phyloP scores from a whole-genome alignment of 345 rosid genomes.

The Rhizophora apiculata region DNA sequence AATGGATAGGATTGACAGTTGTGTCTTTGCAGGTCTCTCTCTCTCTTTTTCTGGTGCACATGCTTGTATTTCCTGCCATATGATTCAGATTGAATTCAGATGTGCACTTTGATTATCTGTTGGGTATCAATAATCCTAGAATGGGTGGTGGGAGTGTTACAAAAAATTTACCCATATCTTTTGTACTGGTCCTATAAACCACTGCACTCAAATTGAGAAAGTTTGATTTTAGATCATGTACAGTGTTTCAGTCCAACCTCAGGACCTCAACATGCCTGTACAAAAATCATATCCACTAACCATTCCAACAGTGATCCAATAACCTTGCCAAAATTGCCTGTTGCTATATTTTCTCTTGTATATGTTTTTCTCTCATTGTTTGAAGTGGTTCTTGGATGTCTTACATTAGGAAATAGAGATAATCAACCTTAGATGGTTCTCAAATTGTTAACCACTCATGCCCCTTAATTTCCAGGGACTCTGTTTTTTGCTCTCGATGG shows the following conservation, averaged over 20 bases:
- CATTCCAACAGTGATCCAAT: not conserved
- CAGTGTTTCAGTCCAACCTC: not conserved
- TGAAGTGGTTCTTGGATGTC: not conserved
- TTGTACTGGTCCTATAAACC: too few species aligned
- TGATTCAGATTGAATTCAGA: not conserved
- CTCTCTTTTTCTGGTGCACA: constrained; percentile 1
- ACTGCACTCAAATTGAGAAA: too few species aligned
- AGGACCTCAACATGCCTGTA: not conserved
- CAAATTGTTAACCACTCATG: constrained; percentile 10
- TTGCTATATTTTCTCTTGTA: too few species aligned
- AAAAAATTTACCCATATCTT: not conserved
- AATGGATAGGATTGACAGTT: constrained; percentile 77
- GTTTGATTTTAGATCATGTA: too few species aligned
- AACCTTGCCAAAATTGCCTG: not conserved
- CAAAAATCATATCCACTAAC: not conserved
- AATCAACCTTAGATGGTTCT: not conserved
- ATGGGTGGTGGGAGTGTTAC: not conserved
- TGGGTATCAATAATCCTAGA: not conserved
- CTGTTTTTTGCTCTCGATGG: constrained; percentile 55
- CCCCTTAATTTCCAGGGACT: constrained; percentile 45
- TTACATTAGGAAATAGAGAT: not conserved
- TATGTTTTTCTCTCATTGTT: too few species aligned
- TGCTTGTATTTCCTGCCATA: not conserved
- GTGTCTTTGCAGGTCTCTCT: constrained; percentile 60
- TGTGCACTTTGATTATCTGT: not conserved